These are phyloP conservation scores for Thelephora aurantiotincta DNA, from an alignment of 768 basidiomycete genomes.

Conservation along the genomic window DNA sequence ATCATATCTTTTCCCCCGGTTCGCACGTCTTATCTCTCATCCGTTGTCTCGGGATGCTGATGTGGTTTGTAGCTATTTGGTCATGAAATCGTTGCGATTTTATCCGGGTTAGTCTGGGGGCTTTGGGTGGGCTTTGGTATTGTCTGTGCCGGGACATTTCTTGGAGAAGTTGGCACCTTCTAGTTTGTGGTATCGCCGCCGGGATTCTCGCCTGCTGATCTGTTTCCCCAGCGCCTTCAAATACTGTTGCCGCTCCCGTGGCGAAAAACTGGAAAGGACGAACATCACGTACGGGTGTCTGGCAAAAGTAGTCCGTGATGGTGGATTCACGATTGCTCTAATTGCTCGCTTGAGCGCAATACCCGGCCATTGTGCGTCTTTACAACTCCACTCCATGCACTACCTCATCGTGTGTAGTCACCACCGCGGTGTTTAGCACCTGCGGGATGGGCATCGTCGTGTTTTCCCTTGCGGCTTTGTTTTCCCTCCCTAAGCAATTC, in stretches of 20 bases:
- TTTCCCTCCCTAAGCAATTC: slow-evolving; percentile 85
- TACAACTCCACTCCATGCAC: not conserved
- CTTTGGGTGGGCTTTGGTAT: slow-evolving; percentile 80
- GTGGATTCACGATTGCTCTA: slow-evolving; percentile 76
- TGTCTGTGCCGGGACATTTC: slow-evolving; percentile 66
- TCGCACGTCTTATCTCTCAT: slow-evolving; percentile 3
- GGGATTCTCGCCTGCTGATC: not conserved
- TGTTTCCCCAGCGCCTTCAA: slow-evolving; percentile 55
- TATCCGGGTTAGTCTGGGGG: slow-evolving; percentile 88
- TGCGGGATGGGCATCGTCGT: slow-evolving; percentile 76
- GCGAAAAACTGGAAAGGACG: slow-evolving; percentile 44
- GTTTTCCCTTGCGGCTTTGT: slow-evolving; percentile 66
- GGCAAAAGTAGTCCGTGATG: slow-evolving; percentile 57
- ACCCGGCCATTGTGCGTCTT: slow-evolving; percentile 64
- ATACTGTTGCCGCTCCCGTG: slow-evolving; percentile 60
- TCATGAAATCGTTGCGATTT: slow-evolving; percentile 80
- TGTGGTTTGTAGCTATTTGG: slow-evolving; percentile 52
- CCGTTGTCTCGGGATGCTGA: not conserved
- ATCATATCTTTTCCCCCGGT: slow-evolving; percentile 29
- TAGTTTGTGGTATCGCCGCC: slow-evolving; percentile 35
- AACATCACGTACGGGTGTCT: slow-evolving; percentile 34
- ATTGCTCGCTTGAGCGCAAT: slow-evolving; percentile 71
- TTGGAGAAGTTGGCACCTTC: slow-evolving; percentile 82
- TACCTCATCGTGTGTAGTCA: slow-evolving; percentile 33
- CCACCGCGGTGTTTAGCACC: slow-evolving; percentile 77